phyloP scores from a whole-genome alignment of 129 eudicot genomes.

The Centaurea solstitialis region DNA sequence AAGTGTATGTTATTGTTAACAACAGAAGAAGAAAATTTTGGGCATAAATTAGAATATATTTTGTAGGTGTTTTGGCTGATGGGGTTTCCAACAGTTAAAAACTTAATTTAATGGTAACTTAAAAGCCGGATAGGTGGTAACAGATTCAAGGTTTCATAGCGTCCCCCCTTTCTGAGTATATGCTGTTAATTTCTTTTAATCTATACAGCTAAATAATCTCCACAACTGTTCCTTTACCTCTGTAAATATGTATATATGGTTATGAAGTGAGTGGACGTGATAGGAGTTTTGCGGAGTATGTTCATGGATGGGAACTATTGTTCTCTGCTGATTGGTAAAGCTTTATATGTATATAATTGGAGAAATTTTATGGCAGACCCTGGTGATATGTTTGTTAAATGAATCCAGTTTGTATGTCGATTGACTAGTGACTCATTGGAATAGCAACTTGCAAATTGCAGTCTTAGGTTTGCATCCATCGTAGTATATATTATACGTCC shows the following conservation, averaged over 20 bases:
- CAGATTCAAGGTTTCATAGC: background rate
- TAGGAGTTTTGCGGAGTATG: background rate
- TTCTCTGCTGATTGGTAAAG: background rate
- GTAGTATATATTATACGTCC: too few species aligned
- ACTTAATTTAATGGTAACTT: background rate
- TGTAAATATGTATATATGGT: background rate
- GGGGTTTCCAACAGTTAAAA: background rate
- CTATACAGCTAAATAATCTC: background rate
- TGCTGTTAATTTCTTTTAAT: background rate
- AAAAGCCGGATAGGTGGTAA: background rate
- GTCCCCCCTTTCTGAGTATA: background rate
- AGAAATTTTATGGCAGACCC: too few species aligned
- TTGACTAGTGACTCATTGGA: too few species aligned
- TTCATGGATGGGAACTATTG: background rate
- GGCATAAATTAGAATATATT: background rate
- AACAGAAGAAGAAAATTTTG: background rate
- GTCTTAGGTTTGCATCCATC: too few species aligned
- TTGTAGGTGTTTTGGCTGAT: background rate
- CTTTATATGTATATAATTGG: background rate
- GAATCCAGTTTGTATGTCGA: too few species aligned
- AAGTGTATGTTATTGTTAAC: background rate
- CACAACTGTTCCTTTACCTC: background rate
- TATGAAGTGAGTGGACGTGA: background rate
- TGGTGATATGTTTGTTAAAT: too few species aligned
- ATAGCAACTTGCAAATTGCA: too few species aligned